A percentile compares a stretch with the other conserved stretches of the same genome.
phyloP scores from a whole-genome alignment of 306 rosid species.

The Dicorynia guianensis region DNA sequence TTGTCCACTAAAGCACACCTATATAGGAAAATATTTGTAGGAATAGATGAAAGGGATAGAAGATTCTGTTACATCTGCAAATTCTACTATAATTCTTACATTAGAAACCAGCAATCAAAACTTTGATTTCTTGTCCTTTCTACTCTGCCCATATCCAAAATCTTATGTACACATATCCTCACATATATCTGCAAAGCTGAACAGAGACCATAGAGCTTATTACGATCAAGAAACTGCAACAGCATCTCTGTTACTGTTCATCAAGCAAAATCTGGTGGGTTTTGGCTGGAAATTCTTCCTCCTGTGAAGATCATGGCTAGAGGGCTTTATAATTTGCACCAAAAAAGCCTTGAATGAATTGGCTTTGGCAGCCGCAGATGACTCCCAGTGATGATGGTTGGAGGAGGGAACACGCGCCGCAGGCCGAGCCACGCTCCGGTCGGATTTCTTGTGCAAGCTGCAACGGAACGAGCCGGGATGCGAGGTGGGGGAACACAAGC shows the following conservation, averaged over 20 bases:
- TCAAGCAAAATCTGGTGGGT: conserved; percentile 57
- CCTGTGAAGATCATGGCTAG: conserved; percentile 54
- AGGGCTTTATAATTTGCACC: conserved; percentile 53
- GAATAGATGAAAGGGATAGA: too few relatives aligned
- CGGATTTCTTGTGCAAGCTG: conserved; percentile 58
- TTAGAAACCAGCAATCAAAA: conserved; percentile 7
- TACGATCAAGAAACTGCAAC: conserved; percentile 46
- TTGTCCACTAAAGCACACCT: too few relatives aligned
- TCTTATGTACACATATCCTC: not conserved
- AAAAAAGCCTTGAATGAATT: conserved; percentile 54
- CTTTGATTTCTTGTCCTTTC: not conserved
- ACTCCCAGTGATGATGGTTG: not conserved
- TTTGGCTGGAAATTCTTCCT: conserved; percentile 61
- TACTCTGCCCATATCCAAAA: conserved; percentile 1
- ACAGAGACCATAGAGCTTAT: conserved; percentile 1
- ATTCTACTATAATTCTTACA: not conserved
- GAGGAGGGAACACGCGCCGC: conserved; percentile 4
- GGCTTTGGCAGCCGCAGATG: conserved; percentile 27
- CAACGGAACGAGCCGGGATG: conserved; percentile 82
- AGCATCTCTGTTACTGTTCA: conserved; percentile 33
- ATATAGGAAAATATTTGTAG: too few relatives aligned
- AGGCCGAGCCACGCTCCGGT: not conserved
- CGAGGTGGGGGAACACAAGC: conserved; percentile 68
- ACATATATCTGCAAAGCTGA: not conserved
- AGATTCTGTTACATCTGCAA: not conserved